Conservation (phyloP, 768 basidiomycete genomes). For the Punctularia strigosozonata region DNA sequence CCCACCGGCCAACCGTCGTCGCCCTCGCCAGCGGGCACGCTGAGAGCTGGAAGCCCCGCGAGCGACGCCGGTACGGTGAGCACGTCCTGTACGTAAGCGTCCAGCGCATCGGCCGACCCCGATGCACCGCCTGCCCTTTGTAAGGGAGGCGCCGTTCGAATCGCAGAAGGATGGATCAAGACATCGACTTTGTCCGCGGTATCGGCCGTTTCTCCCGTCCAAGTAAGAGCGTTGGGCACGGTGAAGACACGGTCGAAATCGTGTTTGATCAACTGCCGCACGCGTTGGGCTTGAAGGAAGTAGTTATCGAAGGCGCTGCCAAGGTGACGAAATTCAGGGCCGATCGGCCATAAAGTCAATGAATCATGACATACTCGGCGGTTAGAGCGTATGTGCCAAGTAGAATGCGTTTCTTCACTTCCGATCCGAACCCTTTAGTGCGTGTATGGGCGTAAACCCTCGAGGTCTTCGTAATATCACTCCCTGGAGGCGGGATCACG, state of each 20-base stretch:
- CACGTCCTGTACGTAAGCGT: conserved; percentile 81
- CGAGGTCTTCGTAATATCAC: conserved; percentile 36
- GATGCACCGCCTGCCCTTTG: conserved; percentile 5
- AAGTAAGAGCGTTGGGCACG: conserved; percentile 33
- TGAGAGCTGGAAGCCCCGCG: conserved; percentile 78
- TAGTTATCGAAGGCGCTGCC: conserved; percentile 93
- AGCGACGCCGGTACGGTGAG: conserved; percentile 88
- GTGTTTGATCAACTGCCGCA: conserved; percentile 55
- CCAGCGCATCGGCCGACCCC: conserved; percentile 19
- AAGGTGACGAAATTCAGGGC: background rate
- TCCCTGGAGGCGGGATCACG: conserved; percentile 27
- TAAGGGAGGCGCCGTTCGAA: conserved; percentile 69
- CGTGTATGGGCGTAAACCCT: conserved; percentile 57
- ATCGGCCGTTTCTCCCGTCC: background rate
- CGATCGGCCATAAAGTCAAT: background rate
- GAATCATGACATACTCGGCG: conserved; percentile 56
- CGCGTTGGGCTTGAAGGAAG: conserved; percentile 82
- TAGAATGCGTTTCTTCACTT: conserved; percentile 79
- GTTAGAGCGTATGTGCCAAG: conserved; percentile 87
- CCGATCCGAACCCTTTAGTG: conserved; percentile 62
- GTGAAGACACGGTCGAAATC: conserved; percentile 71
- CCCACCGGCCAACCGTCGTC: conserved; percentile 74
- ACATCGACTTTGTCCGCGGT: conserved; percentile 55
- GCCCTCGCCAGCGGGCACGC: conserved; percentile 43
- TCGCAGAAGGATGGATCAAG: conserved; percentile 78